Conservation (phyloP, 2,329 filamentous ascomycete genomes). For the Exophiala alcalophila region DNA sequence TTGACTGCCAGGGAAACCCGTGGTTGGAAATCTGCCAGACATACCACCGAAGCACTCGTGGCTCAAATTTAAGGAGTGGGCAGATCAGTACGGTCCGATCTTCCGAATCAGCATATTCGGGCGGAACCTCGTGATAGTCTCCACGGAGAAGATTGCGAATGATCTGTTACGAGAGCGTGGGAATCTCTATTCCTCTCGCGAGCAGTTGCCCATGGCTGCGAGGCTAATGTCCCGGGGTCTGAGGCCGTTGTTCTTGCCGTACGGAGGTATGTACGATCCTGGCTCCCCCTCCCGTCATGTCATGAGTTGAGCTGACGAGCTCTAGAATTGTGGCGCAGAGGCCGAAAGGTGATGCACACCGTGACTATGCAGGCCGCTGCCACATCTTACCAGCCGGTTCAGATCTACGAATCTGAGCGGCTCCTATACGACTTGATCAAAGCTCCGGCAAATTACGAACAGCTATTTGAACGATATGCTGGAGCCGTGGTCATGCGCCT, state of each 20-base stretch:
- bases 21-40: slow-evolving; percentile 38
- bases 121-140: slow-evolving; percentile 38
- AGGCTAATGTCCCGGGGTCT: slow-evolving; percentile 34
- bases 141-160: slow-evolving; percentile 42
- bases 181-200: slow-evolving; percentile 39
- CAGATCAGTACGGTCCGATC: slow-evolving; percentile 40
- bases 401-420: slow-evolving; percentile 34
- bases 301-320: neutral
- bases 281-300: neutral
- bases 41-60: slow-evolving; percentile 40
- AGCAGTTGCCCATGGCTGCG: slow-evolving; percentile 37
- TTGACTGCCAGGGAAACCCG: slow-evolving; percentile 14
- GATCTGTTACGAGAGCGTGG: slow-evolving; percentile 44
- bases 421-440: slow-evolving; percentile 35
- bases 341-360: slow-evolving; percentile 37
- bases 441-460: slow-evolving; percentile 35
- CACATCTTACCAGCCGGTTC: slow-evolving; percentile 34
- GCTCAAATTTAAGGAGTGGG: slow-evolving; percentile 43
- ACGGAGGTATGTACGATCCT: slow-evolving; percentile 19
- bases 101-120: slow-evolving; percentile 47
- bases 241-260: slow-evolving; percentile 35
- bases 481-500: slow-evolving; percentile 40
- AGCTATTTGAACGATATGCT: slow-evolving; percentile 39
- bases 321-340: slow-evolving; percentile 33
- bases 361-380: slow-evolving; percentile 35